Evolutionary conservation across 495 filamentous ascomycete species (phyloP).

Genomic region (Cryomyces minteri): DNA sequence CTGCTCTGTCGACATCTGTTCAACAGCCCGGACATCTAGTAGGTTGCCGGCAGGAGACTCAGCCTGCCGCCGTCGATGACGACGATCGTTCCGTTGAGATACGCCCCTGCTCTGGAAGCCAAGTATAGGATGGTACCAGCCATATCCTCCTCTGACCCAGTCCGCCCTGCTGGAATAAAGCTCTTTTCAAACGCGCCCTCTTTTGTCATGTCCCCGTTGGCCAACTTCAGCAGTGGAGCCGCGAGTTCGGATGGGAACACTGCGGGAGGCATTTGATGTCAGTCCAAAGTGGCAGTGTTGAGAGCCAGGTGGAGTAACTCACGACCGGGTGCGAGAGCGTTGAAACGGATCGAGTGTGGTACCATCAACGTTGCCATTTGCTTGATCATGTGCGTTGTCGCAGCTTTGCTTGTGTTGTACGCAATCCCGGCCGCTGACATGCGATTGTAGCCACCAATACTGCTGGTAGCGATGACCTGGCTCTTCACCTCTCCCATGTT

Average conservation of each 20-base stretch:
- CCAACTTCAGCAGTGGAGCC: constrained; percentile 4
- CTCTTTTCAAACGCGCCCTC: constrained; percentile 8
- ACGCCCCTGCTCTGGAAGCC: constrained; percentile 15
- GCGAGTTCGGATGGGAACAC: constrained; percentile 19
- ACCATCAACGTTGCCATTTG: constrained; percentile 15
- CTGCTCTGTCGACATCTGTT: too few species aligned
- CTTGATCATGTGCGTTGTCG: constrained; percentile 17
- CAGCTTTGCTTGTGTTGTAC: constrained; percentile 18
- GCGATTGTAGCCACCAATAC: constrained; percentile 16
- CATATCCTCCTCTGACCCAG: constrained; percentile 19
- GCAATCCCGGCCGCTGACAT: constrained; percentile 13
- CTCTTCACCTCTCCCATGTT: constrained; percentile 6
- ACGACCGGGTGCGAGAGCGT: constrained; percentile 12
- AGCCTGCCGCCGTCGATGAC: constrained; percentile 23
- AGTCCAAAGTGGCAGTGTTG: background rate
- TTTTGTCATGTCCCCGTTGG: constrained; percentile 4
- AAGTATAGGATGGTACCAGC: constrained; percentile 20
- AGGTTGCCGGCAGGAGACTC: constrained; percentile 10
- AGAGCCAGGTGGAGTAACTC: background rate
- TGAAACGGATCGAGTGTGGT: constrained; percentile 16
- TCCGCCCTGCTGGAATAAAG: constrained; percentile 16
- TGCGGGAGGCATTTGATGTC: background rate
- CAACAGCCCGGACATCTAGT: constrained; percentile 4
- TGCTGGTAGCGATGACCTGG: constrained; percentile 19
- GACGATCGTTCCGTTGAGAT: constrained; percentile 18